Evolutionary conservation across 208 protist species (phyloP).

Genomic region (Entamoeba histolytica): DNA sequence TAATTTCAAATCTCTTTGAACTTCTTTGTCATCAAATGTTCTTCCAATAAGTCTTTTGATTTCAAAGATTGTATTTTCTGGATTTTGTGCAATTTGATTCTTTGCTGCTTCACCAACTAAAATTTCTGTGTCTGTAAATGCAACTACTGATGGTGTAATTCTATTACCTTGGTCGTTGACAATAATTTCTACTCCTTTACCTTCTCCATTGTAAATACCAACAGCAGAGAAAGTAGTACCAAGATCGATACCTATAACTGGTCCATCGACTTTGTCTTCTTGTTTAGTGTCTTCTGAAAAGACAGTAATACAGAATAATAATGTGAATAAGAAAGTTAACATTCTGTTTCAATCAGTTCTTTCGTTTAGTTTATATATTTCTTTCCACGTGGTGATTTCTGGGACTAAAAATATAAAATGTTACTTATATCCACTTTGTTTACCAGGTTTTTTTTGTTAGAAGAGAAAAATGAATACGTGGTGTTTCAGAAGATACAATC

Average conservation of each 20-base stretch:
- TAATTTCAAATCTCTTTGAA: constrained; percentile 37
- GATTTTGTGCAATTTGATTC: constrained; percentile 59
- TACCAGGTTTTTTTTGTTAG: too few species aligned
- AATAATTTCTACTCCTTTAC: constrained; percentile 45
- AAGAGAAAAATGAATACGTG: too few species aligned
- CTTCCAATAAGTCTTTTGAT: constrained; percentile 65
- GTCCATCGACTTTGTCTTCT: neutral
- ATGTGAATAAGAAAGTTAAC: neutral
- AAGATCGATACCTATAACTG: constrained; percentile 24
- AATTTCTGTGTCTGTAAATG: constrained; percentile 56
- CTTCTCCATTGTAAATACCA: neutral
- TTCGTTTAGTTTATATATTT: too few species aligned
- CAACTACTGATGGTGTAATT: constrained; percentile 58
- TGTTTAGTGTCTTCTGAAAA: neutral
- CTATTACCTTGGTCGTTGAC: constrained; percentile 49
- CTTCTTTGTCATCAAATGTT: constrained; percentile 40
- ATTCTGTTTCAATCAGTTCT: too few species aligned
- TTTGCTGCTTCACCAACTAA: constrained; percentile 54
- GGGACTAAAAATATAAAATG: too few species aligned
- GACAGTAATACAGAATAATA: neutral
- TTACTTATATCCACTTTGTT: too few species aligned
- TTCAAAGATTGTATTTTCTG: constrained; percentile 67
- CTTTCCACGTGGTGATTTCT: too few species aligned
- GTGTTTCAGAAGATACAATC: too few species aligned
- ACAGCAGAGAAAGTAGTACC: constrained; percentile 24